Conservation (phyloP, 495 filamentous ascomycete species). For the Recurvomyces mirabilis region DNA sequence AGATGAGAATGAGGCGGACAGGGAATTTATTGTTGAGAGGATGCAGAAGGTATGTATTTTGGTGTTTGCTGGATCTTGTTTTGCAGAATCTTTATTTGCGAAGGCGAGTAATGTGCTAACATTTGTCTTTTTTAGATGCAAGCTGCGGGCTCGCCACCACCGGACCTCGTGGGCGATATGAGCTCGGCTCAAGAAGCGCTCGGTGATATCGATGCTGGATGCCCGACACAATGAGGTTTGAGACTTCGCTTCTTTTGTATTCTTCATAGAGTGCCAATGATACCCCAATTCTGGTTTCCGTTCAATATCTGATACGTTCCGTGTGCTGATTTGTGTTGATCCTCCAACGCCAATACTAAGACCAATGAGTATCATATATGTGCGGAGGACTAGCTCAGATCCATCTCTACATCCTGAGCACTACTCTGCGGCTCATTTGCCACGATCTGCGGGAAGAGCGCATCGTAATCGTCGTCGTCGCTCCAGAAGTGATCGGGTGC, state of each 20-base stretch:
- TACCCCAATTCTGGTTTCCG: background rate
- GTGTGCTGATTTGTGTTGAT: background rate
- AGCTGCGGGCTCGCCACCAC: constrained; percentile 78
- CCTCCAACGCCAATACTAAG: constrained; percentile 14
- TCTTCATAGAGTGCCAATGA: constrained; percentile 1
- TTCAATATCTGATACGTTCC: background rate
- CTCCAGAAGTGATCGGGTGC: constrained; percentile 25
- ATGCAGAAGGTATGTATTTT: constrained; percentile 77
- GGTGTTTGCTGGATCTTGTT: too few species aligned
- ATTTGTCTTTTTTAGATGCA: constrained; percentile 62
- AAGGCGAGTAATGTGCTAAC: background rate
- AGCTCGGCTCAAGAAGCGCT: constrained; percentile 61
- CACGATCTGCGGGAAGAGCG: constrained; percentile 37
- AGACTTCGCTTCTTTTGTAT: background rate
- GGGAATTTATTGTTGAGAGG: constrained; percentile 86
- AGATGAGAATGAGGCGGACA: constrained; percentile 68
- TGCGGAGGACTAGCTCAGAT: background rate
- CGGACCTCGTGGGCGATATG: constrained; percentile 85
- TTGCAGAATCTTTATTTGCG: constrained; percentile 1
- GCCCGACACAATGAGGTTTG: constrained; percentile 52
- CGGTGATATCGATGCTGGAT: constrained; percentile 57
- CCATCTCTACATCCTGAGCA: constrained; percentile 10
- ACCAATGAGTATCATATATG: background rate
- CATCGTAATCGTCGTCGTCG: constrained; percentile 48
- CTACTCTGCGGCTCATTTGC: constrained; percentile 1